Conservation (phyloP, 2,329 filamentous ascomycete genomes). For the Fusarium oligoseptatum region DNA sequence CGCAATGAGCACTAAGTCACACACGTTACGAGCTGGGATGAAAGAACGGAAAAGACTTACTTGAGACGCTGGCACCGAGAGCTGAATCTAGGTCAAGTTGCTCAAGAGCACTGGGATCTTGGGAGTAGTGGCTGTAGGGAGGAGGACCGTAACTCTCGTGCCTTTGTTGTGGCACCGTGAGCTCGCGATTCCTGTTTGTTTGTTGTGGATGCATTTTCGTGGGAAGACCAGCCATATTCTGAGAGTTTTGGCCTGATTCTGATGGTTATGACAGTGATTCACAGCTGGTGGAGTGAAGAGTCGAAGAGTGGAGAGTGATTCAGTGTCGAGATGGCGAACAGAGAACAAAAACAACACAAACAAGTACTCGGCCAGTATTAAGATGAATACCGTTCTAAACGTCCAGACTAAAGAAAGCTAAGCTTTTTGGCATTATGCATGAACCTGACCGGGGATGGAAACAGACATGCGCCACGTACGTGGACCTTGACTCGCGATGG, state of each 20-base stretch:
- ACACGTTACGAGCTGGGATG: background rate
- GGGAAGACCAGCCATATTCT: background rate
- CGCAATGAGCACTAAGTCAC: background rate
- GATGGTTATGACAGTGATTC: background rate
- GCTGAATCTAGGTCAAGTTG: background rate
- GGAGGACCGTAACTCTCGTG: background rate
- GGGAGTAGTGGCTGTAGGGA: background rate
- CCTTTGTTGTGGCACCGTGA: background rate
- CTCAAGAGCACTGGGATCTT: background rate
- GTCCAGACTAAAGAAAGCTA: background rate
- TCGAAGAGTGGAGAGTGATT: background rate
- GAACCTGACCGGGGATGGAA: background rate
- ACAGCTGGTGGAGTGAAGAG: background rate
- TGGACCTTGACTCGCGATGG: background rate
- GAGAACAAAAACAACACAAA: background rate
- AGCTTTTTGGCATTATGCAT: background rate
- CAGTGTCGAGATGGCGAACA: background rate
- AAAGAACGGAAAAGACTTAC: background rate
- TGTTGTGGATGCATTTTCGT: background rate
- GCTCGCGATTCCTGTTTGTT: background rate
- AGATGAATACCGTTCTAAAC: background rate
- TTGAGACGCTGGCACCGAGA: background rate
- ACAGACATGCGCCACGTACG: background rate
- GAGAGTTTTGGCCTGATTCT: background rate
- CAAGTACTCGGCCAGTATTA: background rate